Base-by-base conservation (phyloP, 129 eudicot genomes). In the Centrapalus pauciflorus region DNA sequence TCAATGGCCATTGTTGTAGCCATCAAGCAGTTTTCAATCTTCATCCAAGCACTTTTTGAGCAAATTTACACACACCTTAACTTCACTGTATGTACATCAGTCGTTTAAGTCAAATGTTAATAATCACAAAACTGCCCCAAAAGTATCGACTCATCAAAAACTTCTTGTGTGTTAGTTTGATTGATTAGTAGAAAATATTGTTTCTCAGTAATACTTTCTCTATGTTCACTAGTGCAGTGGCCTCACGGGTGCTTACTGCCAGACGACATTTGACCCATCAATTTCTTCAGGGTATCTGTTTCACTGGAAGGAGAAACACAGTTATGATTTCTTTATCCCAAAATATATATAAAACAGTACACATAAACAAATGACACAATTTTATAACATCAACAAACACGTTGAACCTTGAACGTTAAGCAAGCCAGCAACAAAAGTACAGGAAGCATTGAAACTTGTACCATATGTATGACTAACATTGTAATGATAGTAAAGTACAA, bases 241-340 rank as follows among this genome's bases (percentile, higher is more conserved):
- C 24, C 24, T 46, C 54, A 45, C 23, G 19, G 54, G 7, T 48
- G 54, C 25, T 48, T 48, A 48, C 7, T 48, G 54, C 25, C 25
- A 11, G 54, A 48, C 8, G 7, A 17, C 54, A 14, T 48, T 48
- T 48, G 3, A 48, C 48, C 50, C 72, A 66, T 66, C 72, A 66
- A 49, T 50, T 66, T 61, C 49, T 45, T 66, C 50, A 66, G 33
- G 49, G 21, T 28, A 52, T 51, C 72, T 21, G 52, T 8, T 51
- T 67, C 62, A 33, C 62, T 67, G 73, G 2, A 67, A 67, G 51
- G 1, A 50, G 7, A 51, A 67, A 67, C 23, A 21, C 3, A 0
- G n/a, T n/a, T n/a, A n/a, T n/a, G n/a, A n/a, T n/a, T n/a, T n/a
- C n/a, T n/a, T 13, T 12, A 0, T 41, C 24, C 50, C 13, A 41